These are phyloP conservation scores for Fusarium sp. DNA, from an alignment of 2,329 filamentous ascomycete species.

Conservation along the genomic window DNA sequence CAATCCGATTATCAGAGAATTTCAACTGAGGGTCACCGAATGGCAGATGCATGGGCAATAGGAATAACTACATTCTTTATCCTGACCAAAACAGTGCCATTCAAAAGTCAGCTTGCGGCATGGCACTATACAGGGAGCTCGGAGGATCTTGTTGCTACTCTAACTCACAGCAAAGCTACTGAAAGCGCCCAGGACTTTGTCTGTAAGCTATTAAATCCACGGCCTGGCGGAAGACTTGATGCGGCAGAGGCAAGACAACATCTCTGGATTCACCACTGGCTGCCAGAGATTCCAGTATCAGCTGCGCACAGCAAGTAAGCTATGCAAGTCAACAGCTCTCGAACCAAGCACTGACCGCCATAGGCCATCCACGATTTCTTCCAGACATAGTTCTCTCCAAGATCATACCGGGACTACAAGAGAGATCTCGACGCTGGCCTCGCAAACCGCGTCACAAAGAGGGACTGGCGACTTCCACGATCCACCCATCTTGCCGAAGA, in stretches of 20 bases:
- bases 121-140: not conserved
- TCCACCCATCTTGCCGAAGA: not conserved
- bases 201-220: not conserved
- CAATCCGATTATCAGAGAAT: not conserved
- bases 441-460: not conserved
- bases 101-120: not conserved
- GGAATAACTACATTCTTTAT: not conserved
- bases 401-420: not conserved
- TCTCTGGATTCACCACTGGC: not conserved
- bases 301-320: not conserved
- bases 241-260: not conserved
- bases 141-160: not conserved
- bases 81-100: not conserved
- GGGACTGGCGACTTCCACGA: not conserved
- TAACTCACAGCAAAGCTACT: not conserved
- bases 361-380: not conserved
- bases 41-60: not conserved
- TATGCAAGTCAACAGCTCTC: too few relatives aligned
- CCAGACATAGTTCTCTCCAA: not conserved
- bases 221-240: not conserved
- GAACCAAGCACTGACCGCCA: not conserved
- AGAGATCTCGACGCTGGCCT: not conserved
- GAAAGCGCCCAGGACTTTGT: not conserved
- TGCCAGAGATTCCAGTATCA: not conserved
- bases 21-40: rapidly evolving